These are phyloP conservation scores for Cairneyella variabilis DNA, from an alignment of 495 filamentous ascomycete species.

Conservation along the genomic window DNA sequence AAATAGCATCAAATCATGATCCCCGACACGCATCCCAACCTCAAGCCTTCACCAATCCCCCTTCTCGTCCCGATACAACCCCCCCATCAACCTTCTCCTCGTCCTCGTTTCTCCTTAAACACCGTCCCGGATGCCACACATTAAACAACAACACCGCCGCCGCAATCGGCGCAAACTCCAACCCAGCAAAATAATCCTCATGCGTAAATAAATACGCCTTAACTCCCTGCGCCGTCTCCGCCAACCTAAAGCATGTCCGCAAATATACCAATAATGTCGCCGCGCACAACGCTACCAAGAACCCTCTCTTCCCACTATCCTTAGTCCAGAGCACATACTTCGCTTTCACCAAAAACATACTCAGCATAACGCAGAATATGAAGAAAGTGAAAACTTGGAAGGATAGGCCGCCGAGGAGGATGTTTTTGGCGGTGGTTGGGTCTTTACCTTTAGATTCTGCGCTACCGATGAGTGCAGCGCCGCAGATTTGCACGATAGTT, in stretches of 20 bases:
- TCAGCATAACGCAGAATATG: slow-evolving; percentile 39
- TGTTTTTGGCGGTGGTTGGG: slow-evolving; percentile 43
- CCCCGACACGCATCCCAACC: no score
- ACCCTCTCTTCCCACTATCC: slow-evolving; percentile 14
- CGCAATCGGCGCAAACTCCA: slow-evolving; percentile 51
- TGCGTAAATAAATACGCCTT: slow-evolving; percentile 27
- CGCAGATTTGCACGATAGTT: slow-evolving; percentile 47
- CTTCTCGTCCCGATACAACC: no score
- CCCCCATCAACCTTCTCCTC: background rate
- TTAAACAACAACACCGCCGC: slow-evolving; percentile 41
- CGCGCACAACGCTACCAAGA: slow-evolving; percentile 34
- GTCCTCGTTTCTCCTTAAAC: slow-evolving; percentile 8
- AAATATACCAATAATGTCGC: slow-evolving; percentile 48
- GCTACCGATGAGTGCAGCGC: slow-evolving; percentile 43
- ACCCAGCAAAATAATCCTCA: slow-evolving; percentile 16
- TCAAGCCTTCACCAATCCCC: no score
- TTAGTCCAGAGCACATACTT: background rate
- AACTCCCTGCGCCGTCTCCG: slow-evolving; percentile 50
- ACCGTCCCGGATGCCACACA: slow-evolving; percentile 48
- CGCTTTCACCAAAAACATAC: background rate
- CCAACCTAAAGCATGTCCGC: slow-evolving; percentile 49
- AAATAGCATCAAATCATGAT: no score
- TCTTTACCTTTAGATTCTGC: slow-evolving; percentile 36
- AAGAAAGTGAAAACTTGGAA: slow-evolving; percentile 47
- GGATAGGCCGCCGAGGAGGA: slow-evolving; percentile 46